These are phyloP conservation scores for Terfezia claveryi DNA, from an alignment of 495 filamentous ascomycete species.

Conservation along the genomic window DNA sequence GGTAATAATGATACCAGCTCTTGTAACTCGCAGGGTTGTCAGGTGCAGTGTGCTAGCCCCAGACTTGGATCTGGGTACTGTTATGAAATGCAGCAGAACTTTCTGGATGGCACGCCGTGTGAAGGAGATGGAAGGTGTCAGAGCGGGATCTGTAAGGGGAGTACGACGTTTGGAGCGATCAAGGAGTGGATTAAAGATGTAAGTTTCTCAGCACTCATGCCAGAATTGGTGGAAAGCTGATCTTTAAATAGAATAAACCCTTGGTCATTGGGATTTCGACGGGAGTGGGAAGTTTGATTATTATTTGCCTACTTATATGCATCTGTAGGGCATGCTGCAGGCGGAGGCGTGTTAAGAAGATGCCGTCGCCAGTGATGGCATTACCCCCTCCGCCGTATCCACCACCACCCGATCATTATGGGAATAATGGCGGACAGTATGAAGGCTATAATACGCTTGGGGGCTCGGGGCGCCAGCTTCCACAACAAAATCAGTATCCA, in stretches of 20 bases:
- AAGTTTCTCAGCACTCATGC: neutral
- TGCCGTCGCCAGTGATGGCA: conserved; percentile 5
- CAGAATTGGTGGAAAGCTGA: neutral
- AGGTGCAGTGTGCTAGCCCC: conserved; percentile 54
- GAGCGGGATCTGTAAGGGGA: conserved; percentile 51
- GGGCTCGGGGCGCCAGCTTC: conserved; percentile 4
- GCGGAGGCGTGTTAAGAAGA: conserved; percentile 12
- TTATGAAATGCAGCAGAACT: conserved; percentile 67
- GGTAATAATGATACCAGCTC: conserved; percentile 61
- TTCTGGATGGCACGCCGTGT: conserved; percentile 81
- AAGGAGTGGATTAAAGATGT: conserved; percentile 36
- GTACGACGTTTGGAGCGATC: conserved; percentile 36
- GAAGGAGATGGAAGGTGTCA: conserved; percentile 55
- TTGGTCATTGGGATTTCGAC: conserved; percentile 53
- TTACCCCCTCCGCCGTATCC: conserved; percentile 1
- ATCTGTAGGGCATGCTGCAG: conserved; percentile 33
- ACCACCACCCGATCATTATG: conserved; percentile 2
- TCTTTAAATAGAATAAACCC: conserved; percentile 33
- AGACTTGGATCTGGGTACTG: conserved; percentile 40
- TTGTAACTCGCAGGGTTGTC: conserved; percentile 52
- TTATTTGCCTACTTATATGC: conserved; percentile 40
- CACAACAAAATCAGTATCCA: conserved; percentile 6
- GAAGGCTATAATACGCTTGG: neutral
- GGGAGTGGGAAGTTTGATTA: conserved; percentile 43
- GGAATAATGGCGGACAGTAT: conserved; percentile 1